Evolutionary conservation across 202 grass and related monocot species (phyloP).

Genomic region (Carex sylvatica): DNA sequence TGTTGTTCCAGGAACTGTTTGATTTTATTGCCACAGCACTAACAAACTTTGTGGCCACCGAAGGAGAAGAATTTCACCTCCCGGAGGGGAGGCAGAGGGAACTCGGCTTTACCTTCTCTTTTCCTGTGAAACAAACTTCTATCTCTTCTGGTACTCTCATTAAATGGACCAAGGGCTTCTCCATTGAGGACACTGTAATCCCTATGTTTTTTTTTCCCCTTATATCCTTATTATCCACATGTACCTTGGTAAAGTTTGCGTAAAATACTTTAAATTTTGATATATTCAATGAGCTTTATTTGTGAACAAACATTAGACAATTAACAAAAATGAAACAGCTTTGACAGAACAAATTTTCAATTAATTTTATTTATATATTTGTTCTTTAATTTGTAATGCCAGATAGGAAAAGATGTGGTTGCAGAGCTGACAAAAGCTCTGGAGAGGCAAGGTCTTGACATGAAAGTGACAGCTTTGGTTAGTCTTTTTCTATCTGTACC

Average conservation of each 20-base stretch:
- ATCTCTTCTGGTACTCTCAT: slow-evolving; percentile 85
- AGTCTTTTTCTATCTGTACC: slow-evolving; percentile 13
- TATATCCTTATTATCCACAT: not conserved
- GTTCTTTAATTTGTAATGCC: slow-evolving; percentile 29
- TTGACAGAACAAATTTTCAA: not conserved
- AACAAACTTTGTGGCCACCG: slow-evolving; percentile 72
- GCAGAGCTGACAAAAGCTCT: slow-evolving; percentile 76
- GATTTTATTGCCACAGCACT: slow-evolving; percentile 86
- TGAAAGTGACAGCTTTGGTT: slow-evolving; percentile 89
- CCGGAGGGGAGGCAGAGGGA: slow-evolving; percentile 76
- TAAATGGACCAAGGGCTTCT: slow-evolving; percentile 98
- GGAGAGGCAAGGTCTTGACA: slow-evolving; percentile 87
- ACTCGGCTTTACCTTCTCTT: slow-evolving; percentile 97
- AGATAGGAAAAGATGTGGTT: slow-evolving; percentile 93
- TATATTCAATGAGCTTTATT: not conserved
- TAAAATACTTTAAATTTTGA: not conserved
- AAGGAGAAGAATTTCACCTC: slow-evolving; percentile 76
- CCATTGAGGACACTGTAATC: slow-evolving; percentile 79
- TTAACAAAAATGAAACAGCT: not conserved
- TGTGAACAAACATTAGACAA: not conserved
- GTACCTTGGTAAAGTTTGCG: not conserved
- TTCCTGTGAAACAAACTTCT: slow-evolving; percentile 87
- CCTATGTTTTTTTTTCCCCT: not conserved
- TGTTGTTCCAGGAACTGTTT: slow-evolving; percentile 68
- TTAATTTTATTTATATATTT: slow-evolving; percentile 17